These are phyloP conservation scores for Dactylellina drechsleri DNA, from an alignment of 2,329 filamentous ascomycete species.

Conservation along the genomic window DNA sequence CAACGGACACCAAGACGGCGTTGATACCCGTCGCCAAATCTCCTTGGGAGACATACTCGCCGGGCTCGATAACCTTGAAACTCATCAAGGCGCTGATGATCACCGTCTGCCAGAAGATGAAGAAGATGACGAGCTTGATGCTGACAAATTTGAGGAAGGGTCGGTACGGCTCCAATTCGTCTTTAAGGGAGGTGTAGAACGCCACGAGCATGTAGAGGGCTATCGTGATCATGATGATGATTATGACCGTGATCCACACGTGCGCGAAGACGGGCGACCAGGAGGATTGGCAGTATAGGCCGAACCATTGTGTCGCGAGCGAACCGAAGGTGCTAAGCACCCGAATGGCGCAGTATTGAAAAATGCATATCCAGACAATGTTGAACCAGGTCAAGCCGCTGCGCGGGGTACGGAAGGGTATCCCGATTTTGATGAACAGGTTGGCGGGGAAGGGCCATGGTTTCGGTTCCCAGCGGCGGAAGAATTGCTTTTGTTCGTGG, in stretches of 20 bases:
- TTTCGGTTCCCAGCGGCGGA: conserved; percentile 73
- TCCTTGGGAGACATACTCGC: conserved; percentile 72
- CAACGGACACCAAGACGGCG: conserved; percentile 78
- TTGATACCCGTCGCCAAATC: conserved; percentile 86
- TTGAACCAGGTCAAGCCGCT: conserved; percentile 93
- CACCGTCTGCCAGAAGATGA: conserved; percentile 85
- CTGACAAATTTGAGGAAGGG: conserved; percentile 83
- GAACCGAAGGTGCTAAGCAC: conserved; percentile 82
- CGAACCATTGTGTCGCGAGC: conserved; percentile 75
- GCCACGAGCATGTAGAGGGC: conserved; percentile 91
- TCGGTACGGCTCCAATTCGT: conserved; percentile 73
- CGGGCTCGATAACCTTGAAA: conserved; percentile 72
- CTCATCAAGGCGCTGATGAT: conserved; percentile 72
- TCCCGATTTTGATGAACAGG: conserved; percentile 72
- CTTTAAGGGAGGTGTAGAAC: conserved; percentile 81
- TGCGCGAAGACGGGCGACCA: conserved; percentile 82
- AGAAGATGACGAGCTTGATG: conserved; percentile 91
- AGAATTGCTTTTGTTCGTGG: conserved; percentile 83
- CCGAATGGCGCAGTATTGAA: conserved; percentile 85
- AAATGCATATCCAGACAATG: conserved; percentile 81
- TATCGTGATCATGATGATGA: conserved; percentile 77
- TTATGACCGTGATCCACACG: conserved; percentile 80
- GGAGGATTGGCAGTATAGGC: conserved; percentile 80
- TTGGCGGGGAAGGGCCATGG: conserved; percentile 80
- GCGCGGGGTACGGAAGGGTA: conserved; percentile 70